These are phyloP conservation scores for Celoporthe dispersa DNA, from an alignment of 2,329 filamentous ascomycete species.

Conservation along the genomic window DNA sequence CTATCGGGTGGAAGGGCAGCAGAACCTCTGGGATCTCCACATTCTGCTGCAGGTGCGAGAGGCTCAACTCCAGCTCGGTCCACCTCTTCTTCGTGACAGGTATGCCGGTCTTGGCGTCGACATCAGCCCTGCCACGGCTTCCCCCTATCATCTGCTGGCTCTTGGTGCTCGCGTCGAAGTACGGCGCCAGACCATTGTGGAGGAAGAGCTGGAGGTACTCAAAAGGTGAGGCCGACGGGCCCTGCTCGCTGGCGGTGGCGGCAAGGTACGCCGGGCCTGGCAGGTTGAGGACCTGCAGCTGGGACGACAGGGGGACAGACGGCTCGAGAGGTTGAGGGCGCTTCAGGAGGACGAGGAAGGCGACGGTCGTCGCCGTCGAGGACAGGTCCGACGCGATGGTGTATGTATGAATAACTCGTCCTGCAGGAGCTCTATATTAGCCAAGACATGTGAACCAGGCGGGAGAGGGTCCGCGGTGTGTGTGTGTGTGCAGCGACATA, in stretches of 20 bases:
- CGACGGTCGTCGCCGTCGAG: constrained; percentile 76
- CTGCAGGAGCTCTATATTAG: constrained; percentile 36
- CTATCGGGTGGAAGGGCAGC: constrained; percentile 83
- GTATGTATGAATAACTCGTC: constrained; percentile 69
- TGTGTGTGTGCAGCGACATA: constrained; percentile 39
- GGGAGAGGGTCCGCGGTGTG: background rate
- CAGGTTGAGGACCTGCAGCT: constrained; percentile 92
- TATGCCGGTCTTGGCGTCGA: constrained; percentile 91
- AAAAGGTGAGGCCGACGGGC: constrained; percentile 78
- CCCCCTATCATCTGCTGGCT: constrained; percentile 70
- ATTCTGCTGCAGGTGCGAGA: constrained; percentile 94
- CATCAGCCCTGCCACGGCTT: constrained; percentile 75
- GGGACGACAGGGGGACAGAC: constrained; percentile 77
- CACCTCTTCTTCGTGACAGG: constrained; percentile 97
- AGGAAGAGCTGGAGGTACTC: constrained; percentile 92
- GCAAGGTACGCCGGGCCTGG: constrained; percentile 77
- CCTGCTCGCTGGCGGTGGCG: constrained; percentile 70
- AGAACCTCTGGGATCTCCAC: constrained; percentile 95
- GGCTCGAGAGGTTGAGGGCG: constrained; percentile 86
- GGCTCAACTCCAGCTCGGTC: constrained; percentile 87
- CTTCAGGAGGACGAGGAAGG: constrained; percentile 89
- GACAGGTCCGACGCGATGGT: constrained; percentile 81
- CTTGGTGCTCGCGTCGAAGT: constrained; percentile 96
- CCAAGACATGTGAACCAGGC: background rate
- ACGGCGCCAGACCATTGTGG: constrained; percentile 88